Percentiles rank a stretch among this genome's conserved stretches.
phyloP scores from a whole-genome alignment of 1,139 yeast species.

The Candida sanyaensis region DNA sequence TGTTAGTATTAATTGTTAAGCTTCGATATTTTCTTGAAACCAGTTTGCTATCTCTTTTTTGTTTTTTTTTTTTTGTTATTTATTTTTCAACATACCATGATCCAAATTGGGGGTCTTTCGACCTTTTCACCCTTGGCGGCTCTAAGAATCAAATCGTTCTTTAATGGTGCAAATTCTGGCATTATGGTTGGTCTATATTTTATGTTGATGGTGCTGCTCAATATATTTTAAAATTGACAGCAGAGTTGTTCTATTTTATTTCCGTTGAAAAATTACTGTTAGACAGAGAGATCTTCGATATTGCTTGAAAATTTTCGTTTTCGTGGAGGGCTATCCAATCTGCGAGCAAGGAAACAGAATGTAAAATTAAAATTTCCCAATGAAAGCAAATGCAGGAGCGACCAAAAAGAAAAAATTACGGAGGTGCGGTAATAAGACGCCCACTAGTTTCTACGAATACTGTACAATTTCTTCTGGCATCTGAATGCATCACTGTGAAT shows the following conservation, averaged over 20 bases:
- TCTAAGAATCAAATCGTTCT: slow-evolving; percentile 86
- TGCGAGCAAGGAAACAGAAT: neutral
- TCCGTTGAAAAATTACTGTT: neutral
- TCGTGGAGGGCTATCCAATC: neutral
- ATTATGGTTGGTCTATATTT: slow-evolving; percentile 13
- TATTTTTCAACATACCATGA: slow-evolving; percentile 60
- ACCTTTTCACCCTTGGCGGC: slow-evolving; percentile 83
- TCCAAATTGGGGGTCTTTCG: slow-evolving; percentile 98
- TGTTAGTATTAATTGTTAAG: too few species aligned
- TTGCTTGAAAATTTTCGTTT: neutral
- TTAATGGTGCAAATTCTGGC: slow-evolving; percentile 62
- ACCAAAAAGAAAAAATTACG: too few species aligned
- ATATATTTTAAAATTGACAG: too few species aligned
- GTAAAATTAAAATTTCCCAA: neutral
- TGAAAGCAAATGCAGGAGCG: neutral
- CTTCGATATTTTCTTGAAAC: too few species aligned
- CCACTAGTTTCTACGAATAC: too few species aligned
- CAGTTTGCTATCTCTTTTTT: neutral
- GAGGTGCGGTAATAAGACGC: too few species aligned
- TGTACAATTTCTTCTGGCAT: too few species aligned
- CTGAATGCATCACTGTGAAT: too few species aligned
- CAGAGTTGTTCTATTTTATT: neutral
- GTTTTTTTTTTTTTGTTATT: neutral
- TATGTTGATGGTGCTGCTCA: too few species aligned
- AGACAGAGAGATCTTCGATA: too few species aligned